Conservation (phyloP, 768 basidiomycete species). For the Lyophyllum atratum region DNA sequence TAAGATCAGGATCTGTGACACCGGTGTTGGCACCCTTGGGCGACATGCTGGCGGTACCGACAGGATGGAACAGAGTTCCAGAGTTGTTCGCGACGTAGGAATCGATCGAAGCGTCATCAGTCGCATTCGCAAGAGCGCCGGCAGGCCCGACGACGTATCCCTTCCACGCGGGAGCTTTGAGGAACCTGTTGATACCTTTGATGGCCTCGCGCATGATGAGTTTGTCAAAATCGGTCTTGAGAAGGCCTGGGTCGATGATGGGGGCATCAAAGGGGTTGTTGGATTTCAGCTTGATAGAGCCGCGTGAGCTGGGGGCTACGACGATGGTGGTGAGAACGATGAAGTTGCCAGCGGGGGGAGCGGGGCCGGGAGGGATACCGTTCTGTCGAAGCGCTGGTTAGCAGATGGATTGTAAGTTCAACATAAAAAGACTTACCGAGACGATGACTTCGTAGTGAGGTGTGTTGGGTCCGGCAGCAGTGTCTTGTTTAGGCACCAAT, state of each 20-base stretch:
- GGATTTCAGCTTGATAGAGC: slow-evolving; percentile 30
- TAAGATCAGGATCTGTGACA: slow-evolving; percentile 34
- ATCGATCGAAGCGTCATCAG: neutral
- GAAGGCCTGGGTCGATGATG: slow-evolving; percentile 47
- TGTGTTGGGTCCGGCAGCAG: slow-evolving; percentile 31
- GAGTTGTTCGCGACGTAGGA: slow-evolving; percentile 1
- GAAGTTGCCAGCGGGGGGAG: neutral
- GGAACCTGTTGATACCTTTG: slow-evolving; percentile 1
- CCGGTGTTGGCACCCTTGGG: slow-evolving; percentile 22
- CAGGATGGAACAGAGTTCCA: slow-evolving; percentile 21
- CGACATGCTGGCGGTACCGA: slow-evolving; percentile 30
- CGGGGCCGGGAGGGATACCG: neutral
- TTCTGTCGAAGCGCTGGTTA: neutral
- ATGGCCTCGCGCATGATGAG: slow-evolving; percentile 24
- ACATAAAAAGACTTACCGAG: slow-evolving; percentile 22
- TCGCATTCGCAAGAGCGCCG: neutral
- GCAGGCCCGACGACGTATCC: neutral
- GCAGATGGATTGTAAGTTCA: neutral
- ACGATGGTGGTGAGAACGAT: slow-evolving; percentile 11
- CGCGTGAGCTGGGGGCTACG: slow-evolving; percentile 22
- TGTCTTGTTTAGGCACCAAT: slow-evolving; percentile 20
- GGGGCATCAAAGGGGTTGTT: slow-evolving; percentile 45
- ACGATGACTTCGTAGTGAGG: slow-evolving; percentile 37
- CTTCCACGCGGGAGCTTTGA: neutral
- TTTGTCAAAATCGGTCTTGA: slow-evolving; percentile 25